Base-by-base conservation (phyloP, 2,329 filamentous ascomycete genomes). In the Aspergillus hiratsukae region DNA sequence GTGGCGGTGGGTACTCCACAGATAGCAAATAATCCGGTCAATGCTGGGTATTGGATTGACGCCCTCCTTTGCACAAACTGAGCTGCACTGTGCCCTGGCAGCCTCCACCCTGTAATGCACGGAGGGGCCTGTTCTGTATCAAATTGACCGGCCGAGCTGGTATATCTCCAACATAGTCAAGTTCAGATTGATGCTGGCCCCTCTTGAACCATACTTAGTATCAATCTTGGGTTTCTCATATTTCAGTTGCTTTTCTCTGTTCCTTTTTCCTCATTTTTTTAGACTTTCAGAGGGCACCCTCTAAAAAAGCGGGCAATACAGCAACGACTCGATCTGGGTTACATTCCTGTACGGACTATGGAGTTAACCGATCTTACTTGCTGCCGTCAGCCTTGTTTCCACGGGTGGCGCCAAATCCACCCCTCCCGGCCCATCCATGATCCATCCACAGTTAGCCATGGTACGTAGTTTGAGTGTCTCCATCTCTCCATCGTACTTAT, bases 321-420 rank as follows among this genome's bases (percentile, higher is more conserved):
- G 29, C 19, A 37, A 48, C 46, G 54, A 58, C 59, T 58, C 58
- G 61, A 66, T 66, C 64, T 61, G 55, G 64, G 64, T 61, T 63
- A 60, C 61, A 61, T 51, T 61, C 54, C 52, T 57, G 59, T 61
- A 65, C 53, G 54, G 49, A 57, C 57, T 60, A 65, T 54, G 54
- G 49, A 57, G 58, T 60, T 56, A 55, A 57, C 51, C 60, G 59
- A 64, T 64, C 64, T 61, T 53, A 64, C 62, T 64, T 66, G 63
- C 58, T 62, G 61, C 62, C 58, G 56, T 64, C 63, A 66, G 63
- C 64, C 64, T 66, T 67, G 62, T 64, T 61, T 51, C 59, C 53
- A 57, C 57, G 55, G 55, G 57, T 58, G 58, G 63, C 55, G 52
- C 56, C 55, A 43, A 58, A 57, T 54, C 59, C 59, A 55, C 61